phyloP scores from a whole-genome alignment of 192 early-diverging fungal genomes.

The Bifiguratus adelaidae region DNA sequence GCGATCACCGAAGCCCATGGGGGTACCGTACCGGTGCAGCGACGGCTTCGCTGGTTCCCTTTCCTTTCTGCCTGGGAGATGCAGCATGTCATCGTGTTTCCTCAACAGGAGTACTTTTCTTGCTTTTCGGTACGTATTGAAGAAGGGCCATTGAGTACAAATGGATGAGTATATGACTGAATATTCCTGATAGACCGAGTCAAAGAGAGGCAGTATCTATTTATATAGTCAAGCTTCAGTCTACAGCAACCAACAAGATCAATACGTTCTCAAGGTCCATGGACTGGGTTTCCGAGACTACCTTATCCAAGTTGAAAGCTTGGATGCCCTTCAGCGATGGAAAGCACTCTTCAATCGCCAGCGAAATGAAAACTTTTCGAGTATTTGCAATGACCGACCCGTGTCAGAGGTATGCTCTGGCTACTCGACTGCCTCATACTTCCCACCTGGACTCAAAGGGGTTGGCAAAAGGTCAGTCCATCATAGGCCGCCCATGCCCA shows the following conservation, averaged over 20 bases:
- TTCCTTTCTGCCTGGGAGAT: constrained; percentile 36
- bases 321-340: constrained; percentile 11
- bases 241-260: constrained; percentile 4
- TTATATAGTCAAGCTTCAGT: constrained; percentile 14
- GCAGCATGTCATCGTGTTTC: constrained; percentile 31
- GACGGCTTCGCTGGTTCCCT: constrained; percentile 27
- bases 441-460: too few species aligned
- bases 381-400: too few species aligned
- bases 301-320: constrained; percentile 14
- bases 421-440: too few species aligned
- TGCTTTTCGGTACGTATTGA: constrained; percentile 18
- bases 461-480: too few species aligned
- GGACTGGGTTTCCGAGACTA: constrained; percentile 15
- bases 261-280: constrained; percentile 16
- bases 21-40: constrained; percentile 30
- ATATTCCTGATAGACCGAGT: not conserved
- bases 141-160: not conserved
- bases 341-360: constrained; percentile 11
- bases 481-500: too few species aligned
- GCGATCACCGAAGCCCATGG: constrained; percentile 24
- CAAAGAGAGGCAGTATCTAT: constrained; percentile 5
- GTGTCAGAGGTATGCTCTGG: too few species aligned
- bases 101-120: constrained; percentile 27
- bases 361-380: too few species aligned
- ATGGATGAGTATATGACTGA: not conserved